A percentile compares a stretch with the other conserved stretches of the same genome.
Conservation (phyloP, 345 rosid species). For the Eutrema yunnanense region DNA sequence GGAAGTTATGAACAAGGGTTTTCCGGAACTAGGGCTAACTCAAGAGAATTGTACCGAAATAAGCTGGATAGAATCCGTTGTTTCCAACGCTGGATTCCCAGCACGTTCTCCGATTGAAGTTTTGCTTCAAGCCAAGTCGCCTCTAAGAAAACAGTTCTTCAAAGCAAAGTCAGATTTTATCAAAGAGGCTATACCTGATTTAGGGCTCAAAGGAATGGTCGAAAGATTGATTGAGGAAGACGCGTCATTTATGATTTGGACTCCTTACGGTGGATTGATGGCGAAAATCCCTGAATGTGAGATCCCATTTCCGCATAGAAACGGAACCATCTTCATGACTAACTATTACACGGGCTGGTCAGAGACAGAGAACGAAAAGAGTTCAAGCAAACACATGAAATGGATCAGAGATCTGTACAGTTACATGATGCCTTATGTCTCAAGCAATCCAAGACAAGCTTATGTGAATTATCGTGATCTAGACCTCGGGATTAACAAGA, state of each 20-base stretch:
- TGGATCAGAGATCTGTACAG: slow-evolving; percentile 42
- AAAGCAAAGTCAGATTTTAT: slow-evolving; percentile 31
- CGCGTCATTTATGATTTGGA: slow-evolving; percentile 12
- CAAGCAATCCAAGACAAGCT: slow-evolving; percentile 42
- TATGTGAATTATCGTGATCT: slow-evolving; percentile 65
- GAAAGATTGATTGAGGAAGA: background rate
- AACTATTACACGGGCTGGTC: slow-evolving; percentile 22
- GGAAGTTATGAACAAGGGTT: slow-evolving; percentile 34
- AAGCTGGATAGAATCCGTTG: slow-evolving; percentile 48
- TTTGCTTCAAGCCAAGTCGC: slow-evolving; percentile 41
- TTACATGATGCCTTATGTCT: slow-evolving; percentile 52
- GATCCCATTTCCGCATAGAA: slow-evolving; percentile 52
- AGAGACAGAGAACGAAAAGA: background rate
- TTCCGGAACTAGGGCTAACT: slow-evolving; percentile 50
- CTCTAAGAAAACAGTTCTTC: background rate
- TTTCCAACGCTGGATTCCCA: slow-evolving; percentile 43
- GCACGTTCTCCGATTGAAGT: slow-evolving; percentile 20
- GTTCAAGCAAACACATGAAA: slow-evolving; percentile 6
- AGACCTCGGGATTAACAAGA: slow-evolving; percentile 47
- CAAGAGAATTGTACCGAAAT: slow-evolving; percentile 38
- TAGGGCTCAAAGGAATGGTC: background rate
- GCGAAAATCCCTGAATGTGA: slow-evolving; percentile 31
- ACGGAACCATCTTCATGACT: slow-evolving; percentile 36
- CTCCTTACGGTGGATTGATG: slow-evolving; percentile 64
- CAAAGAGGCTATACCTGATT: background rate